Evolutionary conservation across 305 asterid genomes (phyloP).

Genomic region (Fraxinus albicans): DNA sequence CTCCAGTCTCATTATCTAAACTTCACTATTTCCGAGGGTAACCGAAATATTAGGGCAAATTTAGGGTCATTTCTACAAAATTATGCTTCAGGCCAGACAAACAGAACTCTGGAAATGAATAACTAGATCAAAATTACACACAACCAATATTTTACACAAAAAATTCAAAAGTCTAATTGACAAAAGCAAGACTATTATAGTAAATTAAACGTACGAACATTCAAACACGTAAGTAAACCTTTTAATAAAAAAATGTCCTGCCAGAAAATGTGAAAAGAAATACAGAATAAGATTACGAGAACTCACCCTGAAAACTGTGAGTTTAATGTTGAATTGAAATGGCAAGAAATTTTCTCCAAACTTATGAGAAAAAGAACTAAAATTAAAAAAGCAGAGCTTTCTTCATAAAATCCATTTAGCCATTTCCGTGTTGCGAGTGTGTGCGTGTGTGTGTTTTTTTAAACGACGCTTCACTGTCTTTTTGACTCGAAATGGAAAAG

Average conservation of each 20-base stretch:
- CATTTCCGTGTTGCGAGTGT: background rate
- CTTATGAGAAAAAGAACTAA: background rate
- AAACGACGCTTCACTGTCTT: background rate
- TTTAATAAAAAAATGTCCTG: background rate
- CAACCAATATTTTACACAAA: too few relatives aligned
- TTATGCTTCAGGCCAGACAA: background rate
- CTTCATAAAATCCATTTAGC: conserved; percentile 24
- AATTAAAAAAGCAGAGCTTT: conserved; percentile 13
- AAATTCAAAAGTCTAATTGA: background rate
- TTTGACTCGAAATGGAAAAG: background rate
- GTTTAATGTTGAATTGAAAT: background rate
- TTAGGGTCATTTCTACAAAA: background rate
- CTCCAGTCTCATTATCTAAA: background rate
- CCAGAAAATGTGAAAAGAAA: background rate
- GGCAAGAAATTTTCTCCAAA: conserved; percentile 3
- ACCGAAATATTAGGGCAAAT: background rate
- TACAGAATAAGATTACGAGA: background rate
- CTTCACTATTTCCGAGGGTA: background rate
- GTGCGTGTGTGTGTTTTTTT: background rate
- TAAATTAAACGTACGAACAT: background rate
- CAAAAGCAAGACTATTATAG: background rate
- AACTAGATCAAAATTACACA: background rate
- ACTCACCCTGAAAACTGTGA: conserved; percentile 21
- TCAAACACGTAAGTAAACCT: background rate
- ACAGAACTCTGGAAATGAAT: background rate